Evolutionary conservation across 208 protist species (phyloP).

Genomic region (Acanthamoeba sp.): DNA sequence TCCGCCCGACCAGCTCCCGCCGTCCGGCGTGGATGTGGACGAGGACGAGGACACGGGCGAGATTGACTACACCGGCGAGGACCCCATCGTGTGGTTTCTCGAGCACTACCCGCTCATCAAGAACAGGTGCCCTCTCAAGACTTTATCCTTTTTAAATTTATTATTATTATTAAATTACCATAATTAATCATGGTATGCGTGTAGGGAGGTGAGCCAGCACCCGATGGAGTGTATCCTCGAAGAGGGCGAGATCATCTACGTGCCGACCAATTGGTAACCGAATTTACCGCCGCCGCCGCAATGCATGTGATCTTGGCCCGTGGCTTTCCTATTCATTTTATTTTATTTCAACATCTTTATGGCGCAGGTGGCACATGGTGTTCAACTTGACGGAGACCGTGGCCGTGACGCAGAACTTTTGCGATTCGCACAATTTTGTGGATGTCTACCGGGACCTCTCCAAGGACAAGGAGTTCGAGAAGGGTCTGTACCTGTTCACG

Average conservation of each 20-base stretch:
- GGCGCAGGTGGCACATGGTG: conserved; percentile 67
- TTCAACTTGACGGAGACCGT: conserved; percentile 72
- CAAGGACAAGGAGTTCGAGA: conserved; percentile 48
- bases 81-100: conserved; percentile 70
- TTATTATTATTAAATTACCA: too few relatives aligned
- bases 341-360: background rate
- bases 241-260: conserved; percentile 66
- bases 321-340: too few relatives aligned
- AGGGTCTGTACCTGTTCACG: conserved; percentile 48
- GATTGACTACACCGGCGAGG: conserved; percentile 61
- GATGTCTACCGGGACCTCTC: conserved; percentile 47
- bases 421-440: conserved; percentile 35
- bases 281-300: too few relatives aligned
- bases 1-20: conserved; percentile 32
- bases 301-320: too few relatives aligned
- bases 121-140: background rate
- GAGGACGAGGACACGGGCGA: conserved; percentile 21
- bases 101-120: conserved; percentile 72
- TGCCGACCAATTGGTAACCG: conserved; percentile 72
- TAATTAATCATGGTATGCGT: too few relatives aligned
- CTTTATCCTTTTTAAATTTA: too few relatives aligned
- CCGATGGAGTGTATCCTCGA: conserved; percentile 71
- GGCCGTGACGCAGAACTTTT: conserved; percentile 70
- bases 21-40: conserved; percentile 45
- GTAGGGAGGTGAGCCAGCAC: conserved; percentile 35